A percentile compares a stretch with the other conserved stretches of the same genome.
These are phyloP conservation scores for Mucor sp. DNA, from an alignment of 371 early-diverging fungal species.

Conservation along the genomic window DNA sequence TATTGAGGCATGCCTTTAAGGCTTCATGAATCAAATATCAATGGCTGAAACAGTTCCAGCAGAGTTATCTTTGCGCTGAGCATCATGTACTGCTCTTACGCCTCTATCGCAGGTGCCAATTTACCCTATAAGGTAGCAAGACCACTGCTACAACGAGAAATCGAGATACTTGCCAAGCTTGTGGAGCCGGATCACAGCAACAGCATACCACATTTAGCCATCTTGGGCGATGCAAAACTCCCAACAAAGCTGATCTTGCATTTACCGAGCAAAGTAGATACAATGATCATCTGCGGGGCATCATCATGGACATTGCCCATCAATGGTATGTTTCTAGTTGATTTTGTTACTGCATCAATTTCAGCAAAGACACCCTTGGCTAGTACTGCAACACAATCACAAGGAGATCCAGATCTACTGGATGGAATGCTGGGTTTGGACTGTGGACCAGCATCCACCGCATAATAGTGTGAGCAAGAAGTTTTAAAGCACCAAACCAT, in stretches of 20 bases:
- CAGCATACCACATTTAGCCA: slow-evolving; percentile 91
- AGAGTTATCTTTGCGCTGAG: too few relatives aligned
- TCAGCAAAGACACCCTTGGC: slow-evolving; percentile 86
- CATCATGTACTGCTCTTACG: background rate
- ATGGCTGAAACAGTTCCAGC: slow-evolving; percentile 43
- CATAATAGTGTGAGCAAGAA: slow-evolving; percentile 63
- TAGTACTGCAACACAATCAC: slow-evolving; percentile 50
- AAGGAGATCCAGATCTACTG: too few relatives aligned
- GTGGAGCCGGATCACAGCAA: slow-evolving; percentile 68
- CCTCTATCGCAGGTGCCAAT: background rate
- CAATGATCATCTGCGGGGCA: slow-evolving; percentile 85
- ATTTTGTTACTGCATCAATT: slow-evolving; percentile 87
- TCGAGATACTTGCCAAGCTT: slow-evolving; percentile 13
- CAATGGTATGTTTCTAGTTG: slow-evolving; percentile 80
- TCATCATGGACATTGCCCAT: slow-evolving; percentile 94
- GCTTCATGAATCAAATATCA: slow-evolving; percentile 31
- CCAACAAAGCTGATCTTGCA: slow-evolving; percentile 97
- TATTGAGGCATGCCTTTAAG: background rate
- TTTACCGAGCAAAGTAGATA: slow-evolving; percentile 85
- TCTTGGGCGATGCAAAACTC: slow-evolving; percentile 98
- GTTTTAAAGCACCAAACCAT: slow-evolving; percentile 82
- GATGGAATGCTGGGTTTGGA: slow-evolving; percentile 79
- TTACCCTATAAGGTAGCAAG: background rate
- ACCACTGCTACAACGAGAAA: background rate
- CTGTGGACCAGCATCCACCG: slow-evolving; percentile 83